Evolutionary conservation across 2,329 filamentous ascomycete genomes (phyloP), one percentile per base, ranked within the genome.

Genomic region (Aaosphaeria arxii): DNA sequence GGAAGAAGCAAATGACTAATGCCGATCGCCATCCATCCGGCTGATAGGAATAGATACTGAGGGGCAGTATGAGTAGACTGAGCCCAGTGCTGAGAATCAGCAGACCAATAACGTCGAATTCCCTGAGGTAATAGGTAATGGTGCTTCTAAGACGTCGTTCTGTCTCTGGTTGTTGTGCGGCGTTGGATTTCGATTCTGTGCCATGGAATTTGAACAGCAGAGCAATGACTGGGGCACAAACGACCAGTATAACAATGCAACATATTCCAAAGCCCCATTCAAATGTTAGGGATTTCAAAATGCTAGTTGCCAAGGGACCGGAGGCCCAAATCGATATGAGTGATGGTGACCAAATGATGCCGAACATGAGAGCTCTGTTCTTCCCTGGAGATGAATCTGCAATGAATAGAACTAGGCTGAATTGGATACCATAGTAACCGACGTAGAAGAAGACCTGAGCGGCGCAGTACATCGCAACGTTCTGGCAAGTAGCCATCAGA

Each of bases 211-310:
- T 62, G 51, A 77, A 31, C 47, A 87, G 72, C 2, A 86, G 70
- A 7, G 74, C 60, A n/a, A 79, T 78, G 11, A 88, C 71, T 0
- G 86, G 86, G 5, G 82, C 50, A 24, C 77, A 78, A 28, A 85
- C 74, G 44, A 76, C 66, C 1, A 84, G 83, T 6, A 82, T 72
- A 50, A 88, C 74, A 54, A 89, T 82, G 36, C 79, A 73, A 65
- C 85, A 88, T 57, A 77, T 74, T 29, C 83, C 86, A 58, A 83
- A 87, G 1, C 75, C 83, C 85, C 85, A 88, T 42, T 82, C 76
- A 78, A 80, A 87, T 4, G 75, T 70, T 2, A 75, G 70, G 5
- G 77, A 72, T 9, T 9, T n/a, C 44, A 87, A 81, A 56, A 73
- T 7, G 43, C 42, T 6, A 35, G 44, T 7, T 52, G 47, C 13